Percentiles rank a stretch among this genome's conserved stretches.
phyloP scores from a whole-genome alignment of 805 yeast genomes.

The Candida taoyuanica region DNA sequence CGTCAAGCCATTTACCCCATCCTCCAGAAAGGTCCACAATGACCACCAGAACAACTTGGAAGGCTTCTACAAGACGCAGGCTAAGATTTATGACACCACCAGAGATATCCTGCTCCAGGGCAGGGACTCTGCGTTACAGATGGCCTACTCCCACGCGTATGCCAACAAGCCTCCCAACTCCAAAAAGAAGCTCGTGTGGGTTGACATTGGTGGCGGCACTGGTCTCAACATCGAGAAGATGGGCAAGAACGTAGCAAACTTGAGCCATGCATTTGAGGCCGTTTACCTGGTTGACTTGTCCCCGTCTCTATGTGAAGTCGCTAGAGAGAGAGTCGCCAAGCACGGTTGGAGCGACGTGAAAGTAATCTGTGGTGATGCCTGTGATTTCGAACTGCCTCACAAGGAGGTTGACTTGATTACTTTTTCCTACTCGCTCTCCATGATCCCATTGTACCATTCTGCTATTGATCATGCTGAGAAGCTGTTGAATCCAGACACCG shows the following conservation, averaged over 20 bases:
- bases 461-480: conserved; percentile 64
- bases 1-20: conserved; percentile 29
- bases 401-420: conserved; percentile 66
- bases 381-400: conserved; percentile 53
- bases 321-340: conserved; percentile 49
- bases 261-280: conserved; percentile 47
- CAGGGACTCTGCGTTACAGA: conserved; percentile 54
- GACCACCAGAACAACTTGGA: conserved; percentile 40
- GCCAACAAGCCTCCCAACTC: conserved; percentile 26
- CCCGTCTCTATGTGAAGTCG: conserved; percentile 72
- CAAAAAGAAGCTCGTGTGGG: conserved; percentile 51
- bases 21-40: conserved; percentile 23
- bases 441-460: conserved; percentile 81
- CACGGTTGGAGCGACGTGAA: conserved; percentile 55
- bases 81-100: conserved; percentile 70
- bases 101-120: conserved; percentile 66
- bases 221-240: conserved; percentile 78
- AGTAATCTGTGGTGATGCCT: conserved; percentile 70
- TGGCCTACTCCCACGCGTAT: conserved; percentile 54
- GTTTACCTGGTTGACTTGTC: conserved; percentile 72
- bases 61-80: conserved; percentile 70
- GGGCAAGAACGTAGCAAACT: conserved; percentile 43
- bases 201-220: conserved; percentile 85
- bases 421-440: conserved; percentile 74
- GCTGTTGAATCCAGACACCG: conserved; percentile 46